Conservation (phyloP, 1,284 basidiomycete genomes). For the Agaricales sp. region DNA sequence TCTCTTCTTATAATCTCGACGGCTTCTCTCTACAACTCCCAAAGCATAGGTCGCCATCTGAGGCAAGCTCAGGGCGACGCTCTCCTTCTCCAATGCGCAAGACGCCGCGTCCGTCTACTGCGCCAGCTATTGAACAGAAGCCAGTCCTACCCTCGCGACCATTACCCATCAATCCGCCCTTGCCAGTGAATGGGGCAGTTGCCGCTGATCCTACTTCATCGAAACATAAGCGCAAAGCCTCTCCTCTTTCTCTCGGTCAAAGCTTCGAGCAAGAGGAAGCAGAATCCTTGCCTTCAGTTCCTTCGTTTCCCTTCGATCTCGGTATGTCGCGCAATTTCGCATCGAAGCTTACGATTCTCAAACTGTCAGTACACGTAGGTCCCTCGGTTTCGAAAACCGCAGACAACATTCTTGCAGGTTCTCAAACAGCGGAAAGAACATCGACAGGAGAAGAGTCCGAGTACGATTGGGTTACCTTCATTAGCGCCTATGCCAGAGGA, state of each 20-base stretch:
- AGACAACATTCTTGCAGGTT: too few relatives aligned
- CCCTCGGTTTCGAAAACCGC: too few relatives aligned
- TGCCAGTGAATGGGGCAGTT: too few relatives aligned
- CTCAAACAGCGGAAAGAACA: not conserved
- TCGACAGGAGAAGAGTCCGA: slow-evolving; percentile 21
- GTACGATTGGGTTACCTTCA: slow-evolving; percentile 70
- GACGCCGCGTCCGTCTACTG: slow-evolving; percentile 37
- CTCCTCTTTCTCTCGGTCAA: too few relatives aligned
- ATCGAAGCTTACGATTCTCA: too few relatives aligned
- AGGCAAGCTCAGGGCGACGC: slow-evolving; percentile 7
- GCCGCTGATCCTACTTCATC: too few relatives aligned
- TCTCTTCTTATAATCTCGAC: not conserved
- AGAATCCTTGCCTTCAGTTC: too few relatives aligned
- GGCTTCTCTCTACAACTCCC: slow-evolving; percentile 2
- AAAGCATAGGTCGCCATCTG: not conserved
- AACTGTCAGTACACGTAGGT: too few relatives aligned
- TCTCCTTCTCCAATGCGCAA: slow-evolving; percentile 20
- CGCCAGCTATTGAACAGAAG: slow-evolving; percentile 29
- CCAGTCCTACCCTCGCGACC: slow-evolving; percentile 1
- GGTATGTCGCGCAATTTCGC: too few relatives aligned
- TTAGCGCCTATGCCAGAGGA: slow-evolving; percentile 65
- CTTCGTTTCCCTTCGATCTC: too few relatives aligned
- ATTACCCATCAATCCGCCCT: not conserved
- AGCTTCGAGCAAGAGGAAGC: too few relatives aligned
- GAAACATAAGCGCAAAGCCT: too few relatives aligned